These are phyloP conservation scores for Haplosporangium sp. DNA, from an alignment of 371 early-diverging fungal species.

Conservation along the genomic window DNA sequence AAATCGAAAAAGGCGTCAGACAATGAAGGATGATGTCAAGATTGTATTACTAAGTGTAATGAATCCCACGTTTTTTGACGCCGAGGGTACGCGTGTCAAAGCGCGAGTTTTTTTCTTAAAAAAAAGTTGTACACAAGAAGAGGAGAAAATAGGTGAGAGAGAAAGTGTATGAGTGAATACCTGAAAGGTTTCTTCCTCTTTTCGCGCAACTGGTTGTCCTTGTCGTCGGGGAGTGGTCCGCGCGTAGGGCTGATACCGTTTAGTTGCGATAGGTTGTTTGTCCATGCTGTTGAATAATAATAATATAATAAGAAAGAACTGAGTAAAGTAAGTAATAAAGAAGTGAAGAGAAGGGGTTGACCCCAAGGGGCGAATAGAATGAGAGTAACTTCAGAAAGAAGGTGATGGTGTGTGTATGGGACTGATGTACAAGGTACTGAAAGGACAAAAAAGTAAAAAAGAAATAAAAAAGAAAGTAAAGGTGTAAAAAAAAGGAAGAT, in stretches of 20 bases:
- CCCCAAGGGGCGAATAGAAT: too few species aligned
- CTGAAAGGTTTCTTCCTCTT: constrained; percentile 6
- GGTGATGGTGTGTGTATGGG: too few species aligned
- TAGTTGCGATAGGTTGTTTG: not conserved
- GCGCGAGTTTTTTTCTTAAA: not conserved
- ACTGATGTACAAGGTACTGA: too few species aligned
- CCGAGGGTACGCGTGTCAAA: not conserved
- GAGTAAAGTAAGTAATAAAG: not conserved
- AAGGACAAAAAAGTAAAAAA: too few species aligned
- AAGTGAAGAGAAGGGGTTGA: not conserved
- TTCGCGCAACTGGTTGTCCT: not conserved
- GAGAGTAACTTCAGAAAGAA: too few species aligned
- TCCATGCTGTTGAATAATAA: not conserved
- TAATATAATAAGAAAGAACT: not conserved
- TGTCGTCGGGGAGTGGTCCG: constrained; percentile 10
- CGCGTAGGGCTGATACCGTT: constrained; percentile 31
- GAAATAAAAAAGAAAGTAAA: too few species aligned
- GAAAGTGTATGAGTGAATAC: not conserved
- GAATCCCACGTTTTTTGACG: too few species aligned
- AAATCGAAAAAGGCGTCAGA: not conserved
- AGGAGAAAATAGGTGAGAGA: too few species aligned
- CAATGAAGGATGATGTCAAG: not conserved
- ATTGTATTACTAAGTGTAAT: not conserved
- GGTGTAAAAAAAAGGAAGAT: too few species aligned
- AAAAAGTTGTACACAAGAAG: not conserved